Percentiles rank a stretch among this genome's conserved stretches.
Conservation (phyloP, 352 stramenopile genomes). For the Phytopythium aichiense region DNA sequence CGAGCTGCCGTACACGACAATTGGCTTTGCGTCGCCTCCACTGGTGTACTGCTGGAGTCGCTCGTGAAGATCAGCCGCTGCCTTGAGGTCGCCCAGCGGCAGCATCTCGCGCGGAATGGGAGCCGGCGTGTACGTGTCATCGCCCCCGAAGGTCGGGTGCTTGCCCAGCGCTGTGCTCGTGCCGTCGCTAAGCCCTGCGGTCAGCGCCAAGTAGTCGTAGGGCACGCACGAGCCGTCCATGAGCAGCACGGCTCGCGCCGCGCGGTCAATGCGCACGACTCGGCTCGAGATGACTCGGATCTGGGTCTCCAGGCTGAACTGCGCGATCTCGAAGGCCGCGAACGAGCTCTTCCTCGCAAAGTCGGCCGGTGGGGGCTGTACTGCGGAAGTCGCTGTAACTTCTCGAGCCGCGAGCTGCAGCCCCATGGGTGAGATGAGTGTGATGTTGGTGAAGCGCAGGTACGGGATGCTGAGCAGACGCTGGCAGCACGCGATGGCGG, state of each 20-base stretch:
- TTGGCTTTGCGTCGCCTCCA: conserved; percentile 9
- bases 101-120: conserved; percentile 22
- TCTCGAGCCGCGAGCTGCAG: conserved; percentile 32
- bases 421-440: conserved; percentile 75
- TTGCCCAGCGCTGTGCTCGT: conserved; percentile 40
- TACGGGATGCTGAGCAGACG: conserved; percentile 77
- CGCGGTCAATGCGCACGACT: conserved; percentile 70
- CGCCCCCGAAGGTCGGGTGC: conserved; percentile 33
- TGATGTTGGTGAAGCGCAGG: conserved; percentile 82
- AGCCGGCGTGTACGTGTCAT: conserved; percentile 29
- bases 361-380: conserved; percentile 12
- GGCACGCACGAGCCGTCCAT: conserved; percentile 74
- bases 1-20: conserved; percentile 63
- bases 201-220: conserved; percentile 83
- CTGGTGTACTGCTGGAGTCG: conserved; percentile 7
- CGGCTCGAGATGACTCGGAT: conserved; percentile 54
- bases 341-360: conserved; percentile 56
- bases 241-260: conserved; percentile 66
- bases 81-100: conserved; percentile 17
- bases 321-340: conserved; percentile 34
- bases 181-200: conserved; percentile 66
- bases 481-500: conserved; percentile 75
- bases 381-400: conserved; percentile 7
- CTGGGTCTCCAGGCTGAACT: conserved; percentile 59
- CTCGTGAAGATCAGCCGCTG: conserved; percentile 19